phyloP scores from a whole-genome alignment of 2,329 filamentous ascomycete genomes.

The Corinectria fuckeliana region DNA sequence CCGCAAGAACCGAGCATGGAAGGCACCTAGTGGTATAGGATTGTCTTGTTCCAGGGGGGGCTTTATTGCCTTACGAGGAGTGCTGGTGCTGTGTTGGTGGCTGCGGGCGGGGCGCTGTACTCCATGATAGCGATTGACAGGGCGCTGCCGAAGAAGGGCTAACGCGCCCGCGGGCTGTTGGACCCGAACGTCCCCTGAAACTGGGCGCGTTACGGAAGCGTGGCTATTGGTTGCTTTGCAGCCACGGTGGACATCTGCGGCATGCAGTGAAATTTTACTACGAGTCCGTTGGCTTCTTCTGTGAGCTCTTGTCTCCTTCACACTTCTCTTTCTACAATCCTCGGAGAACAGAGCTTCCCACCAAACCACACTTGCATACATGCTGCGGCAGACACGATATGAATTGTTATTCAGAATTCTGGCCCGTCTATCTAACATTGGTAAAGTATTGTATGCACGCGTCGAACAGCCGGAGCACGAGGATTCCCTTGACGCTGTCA shows the following conservation, averaged over 20 bases:
- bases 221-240: slow-evolving; percentile 28
- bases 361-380: neutral
- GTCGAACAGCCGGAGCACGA: neutral
- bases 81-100: neutral
- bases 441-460: slow-evolving; percentile 1
- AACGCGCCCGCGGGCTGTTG: neutral
- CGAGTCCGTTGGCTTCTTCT: neutral
- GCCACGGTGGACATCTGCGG: slow-evolving; percentile 20
- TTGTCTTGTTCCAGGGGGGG: slow-evolving; percentile 4
- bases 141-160: slow-evolving; percentile 22
- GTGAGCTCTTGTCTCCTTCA: slow-evolving; percentile 12
- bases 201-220: slow-evolving; percentile 17
- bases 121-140: slow-evolving; percentile 26
- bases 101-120: neutral
- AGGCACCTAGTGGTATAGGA: too few species aligned
- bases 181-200: slow-evolving; percentile 9
- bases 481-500: neutral
- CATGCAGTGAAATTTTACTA: slow-evolving; percentile 31
- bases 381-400: neutral
- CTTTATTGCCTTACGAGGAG: neutral
- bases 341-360: slow-evolving; percentile 3
- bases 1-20: neutral
- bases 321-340: slow-evolving; percentile 13
- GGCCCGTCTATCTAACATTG: neutral
- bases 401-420: neutral